Percentiles rank a stretch among this genome's conserved stretches.
Conservation (phyloP, 176 grass and related monocot species). For the Musa schizocarpa region DNA sequence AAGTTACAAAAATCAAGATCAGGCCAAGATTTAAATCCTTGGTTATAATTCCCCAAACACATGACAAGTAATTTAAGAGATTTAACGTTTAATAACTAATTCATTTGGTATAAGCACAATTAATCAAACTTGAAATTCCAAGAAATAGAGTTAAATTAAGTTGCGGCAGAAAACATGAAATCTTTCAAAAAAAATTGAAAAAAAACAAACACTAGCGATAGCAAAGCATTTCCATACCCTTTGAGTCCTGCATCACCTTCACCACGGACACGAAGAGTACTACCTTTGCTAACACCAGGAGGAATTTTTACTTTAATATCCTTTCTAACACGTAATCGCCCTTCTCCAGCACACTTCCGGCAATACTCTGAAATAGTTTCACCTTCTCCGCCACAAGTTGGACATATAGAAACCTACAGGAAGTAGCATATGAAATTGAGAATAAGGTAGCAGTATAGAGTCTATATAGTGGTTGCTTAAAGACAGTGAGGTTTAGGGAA, state of each 20-base stretch:
- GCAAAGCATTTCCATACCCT: constrained; percentile 51
- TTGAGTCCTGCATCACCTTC: constrained; percentile 98
- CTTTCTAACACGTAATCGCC: constrained; percentile 78
- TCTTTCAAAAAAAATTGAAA: neutral
- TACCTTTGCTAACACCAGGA: constrained; percentile 94
- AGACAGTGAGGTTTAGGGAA: neutral
- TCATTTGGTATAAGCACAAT: neutral
- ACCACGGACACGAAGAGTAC: constrained; percentile 93
- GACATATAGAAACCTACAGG: constrained; percentile 89
- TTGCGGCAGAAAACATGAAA: neutral
- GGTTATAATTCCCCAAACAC: no score
- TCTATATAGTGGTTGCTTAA: neutral
- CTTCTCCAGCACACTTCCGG: constrained; percentile 84
- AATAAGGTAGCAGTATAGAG: neutral
- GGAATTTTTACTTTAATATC: constrained; percentile 98
- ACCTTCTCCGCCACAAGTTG: constrained; percentile 75
- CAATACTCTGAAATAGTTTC: constrained; percentile 91
- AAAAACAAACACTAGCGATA: neutral
- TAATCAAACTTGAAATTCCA: neutral
- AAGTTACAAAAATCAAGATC: no score
- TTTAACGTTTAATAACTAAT: neutral
- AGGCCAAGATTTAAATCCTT: no score
- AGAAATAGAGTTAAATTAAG: neutral
- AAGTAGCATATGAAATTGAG: constrained; percentile 15
- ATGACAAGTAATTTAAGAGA: neutral